These are phyloP conservation scores for Panellus pusillus DNA, from an alignment of 768 basidiomycete species.

Conservation along the genomic window DNA sequence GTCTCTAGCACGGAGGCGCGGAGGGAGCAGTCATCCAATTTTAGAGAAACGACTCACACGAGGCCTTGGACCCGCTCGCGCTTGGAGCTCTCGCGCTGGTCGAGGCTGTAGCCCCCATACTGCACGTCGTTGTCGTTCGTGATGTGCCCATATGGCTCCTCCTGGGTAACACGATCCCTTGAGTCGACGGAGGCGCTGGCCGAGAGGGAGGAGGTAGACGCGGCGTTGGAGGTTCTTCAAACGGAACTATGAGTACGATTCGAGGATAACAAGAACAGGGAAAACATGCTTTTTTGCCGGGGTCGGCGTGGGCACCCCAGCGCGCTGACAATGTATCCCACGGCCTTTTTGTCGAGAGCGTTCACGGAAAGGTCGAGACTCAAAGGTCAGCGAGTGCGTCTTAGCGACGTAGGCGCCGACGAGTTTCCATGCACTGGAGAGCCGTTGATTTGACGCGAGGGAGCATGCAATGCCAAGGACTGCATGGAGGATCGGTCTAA, in stretches of 20 bases:
- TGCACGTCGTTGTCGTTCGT: constrained; percentile 13
- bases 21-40: constrained; percentile 84
- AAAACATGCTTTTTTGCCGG: background rate
- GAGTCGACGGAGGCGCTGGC: constrained; percentile 9
- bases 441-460: constrained; percentile 82
- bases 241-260: background rate
- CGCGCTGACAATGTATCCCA: constrained; percentile 79
- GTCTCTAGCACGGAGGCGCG: constrained; percentile 74
- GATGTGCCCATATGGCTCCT: background rate
- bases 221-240: constrained; percentile 19
- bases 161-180: background rate
- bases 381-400: constrained; percentile 78
- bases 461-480: constrained; percentile 92
- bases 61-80: constrained; percentile 39
- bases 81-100: background rate
- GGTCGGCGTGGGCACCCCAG: constrained; percentile 35
- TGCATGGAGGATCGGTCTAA: constrained; percentile 90
- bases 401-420: constrained; percentile 76
- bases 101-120: constrained; percentile 15
- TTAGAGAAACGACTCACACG: constrained; percentile 72
- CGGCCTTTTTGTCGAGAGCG: constrained; percentile 75
- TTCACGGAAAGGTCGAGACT: constrained; percentile 92
- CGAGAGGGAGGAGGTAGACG: constrained; percentile 14
- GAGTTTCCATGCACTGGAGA: constrained; percentile 76
- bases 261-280: too few species aligned